Evolutionary conservation across 2,329 filamentous ascomycete genomes (phyloP), one percentile per base, ranked within the genome.

Genomic region (Botrytis deweyae): DNA sequence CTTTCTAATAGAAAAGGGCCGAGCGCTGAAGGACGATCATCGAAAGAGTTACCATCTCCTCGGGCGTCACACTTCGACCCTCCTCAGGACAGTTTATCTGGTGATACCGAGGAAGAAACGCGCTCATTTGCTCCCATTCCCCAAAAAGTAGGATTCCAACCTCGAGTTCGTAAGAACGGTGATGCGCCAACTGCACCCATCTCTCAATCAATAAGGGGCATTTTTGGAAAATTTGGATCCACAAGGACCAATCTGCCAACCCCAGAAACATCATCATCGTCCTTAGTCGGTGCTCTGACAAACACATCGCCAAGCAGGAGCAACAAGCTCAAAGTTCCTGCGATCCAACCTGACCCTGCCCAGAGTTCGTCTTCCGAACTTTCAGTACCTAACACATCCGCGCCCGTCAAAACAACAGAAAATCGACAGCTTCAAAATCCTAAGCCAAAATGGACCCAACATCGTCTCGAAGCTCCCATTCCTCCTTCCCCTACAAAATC

Each of bases 401-500:
- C 72, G 46, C n/a, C 61, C 55, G 25, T 55, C 29, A 36, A 73
- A 1, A 72, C 73, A 40, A 78, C 79, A 38, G 76, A 78, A 66
- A 78, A 78, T 63, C 72, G 58, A 40, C 38, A 40, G 4, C 40
- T 70, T 6, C 49, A 67, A 20, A 74, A 70, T 9, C 76, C 75
- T 8, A 77, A 74, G n/a, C 71, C 76, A 18, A 77, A 80, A 75
- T 80, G 79, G 79, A 76, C 76, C 1, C 73, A 79, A 74, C 75
- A 73, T 0, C 72, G 58, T 20, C 74, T 76, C 9, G 58, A 66
- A 67, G 46, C 61, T 29, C 73, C 67, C 8, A 73, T 64, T n/a
- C 16, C 73, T 18, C 65, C 63, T 25, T 80, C 80, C 20, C 78
- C 80, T 5, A 78, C 79, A 18, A 81, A 81, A 76, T 81, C 80